phyloP scores from a whole-genome alignment of 495 filamentous ascomycete genomes.

The Podospora sp. region DNA sequence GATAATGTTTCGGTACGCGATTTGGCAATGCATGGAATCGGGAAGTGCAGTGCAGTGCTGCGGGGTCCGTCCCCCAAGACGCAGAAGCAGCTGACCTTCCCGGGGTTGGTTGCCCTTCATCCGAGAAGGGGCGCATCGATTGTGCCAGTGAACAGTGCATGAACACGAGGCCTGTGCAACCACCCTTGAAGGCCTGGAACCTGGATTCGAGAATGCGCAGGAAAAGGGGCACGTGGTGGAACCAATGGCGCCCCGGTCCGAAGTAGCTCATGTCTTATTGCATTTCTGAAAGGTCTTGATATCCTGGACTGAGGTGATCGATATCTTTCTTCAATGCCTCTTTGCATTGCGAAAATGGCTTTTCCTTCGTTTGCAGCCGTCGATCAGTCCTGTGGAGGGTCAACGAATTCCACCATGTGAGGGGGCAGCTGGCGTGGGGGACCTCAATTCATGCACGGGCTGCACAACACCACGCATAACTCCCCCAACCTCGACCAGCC shows the following conservation, averaged over 20 bases:
- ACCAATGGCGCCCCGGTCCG: too few relatives aligned
- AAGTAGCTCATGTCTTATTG: too few relatives aligned
- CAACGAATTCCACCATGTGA: too few relatives aligned
- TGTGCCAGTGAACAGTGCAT: neutral
- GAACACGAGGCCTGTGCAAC: neutral
- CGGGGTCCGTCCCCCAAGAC: neutral
- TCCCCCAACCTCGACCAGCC: neutral
- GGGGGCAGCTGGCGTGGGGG: neutral
- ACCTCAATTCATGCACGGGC: neutral
- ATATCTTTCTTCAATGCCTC: too few relatives aligned
- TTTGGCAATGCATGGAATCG: neutral
- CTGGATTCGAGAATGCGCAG: neutral
- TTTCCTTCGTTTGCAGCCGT: too few relatives aligned
- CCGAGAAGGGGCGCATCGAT: neutral
- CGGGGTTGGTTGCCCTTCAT: too few relatives aligned
- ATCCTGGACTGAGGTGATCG: too few relatives aligned
- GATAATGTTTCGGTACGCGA: neutral
- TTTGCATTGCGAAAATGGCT: too few relatives aligned
- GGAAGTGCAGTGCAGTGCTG: neutral
- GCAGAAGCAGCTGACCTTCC: neutral
- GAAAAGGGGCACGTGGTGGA: too few relatives aligned
- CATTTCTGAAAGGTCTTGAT: too few relatives aligned
- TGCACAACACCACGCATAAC: neutral
- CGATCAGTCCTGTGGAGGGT: too few relatives aligned
- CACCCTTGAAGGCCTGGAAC: neutral